Evolutionary conservation across 495 filamentous ascomycete species (phyloP), one percentile per base, ranked within the genome.

Genomic region (Antarctomyces pellizariae): DNA sequence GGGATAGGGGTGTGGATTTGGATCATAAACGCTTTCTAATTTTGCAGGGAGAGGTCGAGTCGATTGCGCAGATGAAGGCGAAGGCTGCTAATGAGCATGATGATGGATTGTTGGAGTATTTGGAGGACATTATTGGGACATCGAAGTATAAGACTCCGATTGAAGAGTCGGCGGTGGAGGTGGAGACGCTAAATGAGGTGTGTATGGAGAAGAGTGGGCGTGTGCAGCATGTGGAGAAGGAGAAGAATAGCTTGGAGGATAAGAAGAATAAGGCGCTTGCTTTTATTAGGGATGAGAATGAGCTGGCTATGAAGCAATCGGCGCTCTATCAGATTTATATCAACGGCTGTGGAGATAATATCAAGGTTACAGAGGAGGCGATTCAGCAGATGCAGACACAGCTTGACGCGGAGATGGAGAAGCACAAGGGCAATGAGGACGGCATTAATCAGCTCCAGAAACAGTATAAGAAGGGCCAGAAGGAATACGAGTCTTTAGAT

Each of bases 21-120:
- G 89, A 97, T 38, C 86, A 97, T 53, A 97, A 97, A 53, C 79
- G 86, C 18, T 97, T 97, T 47, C 50, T 97, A 22, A 97, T 97
- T 44, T 53, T 97, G 25, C 86, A 97, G 49, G 86, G 86, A 35
- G 86, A 97, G 47, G 86, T 97, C 31, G 86, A 97, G 44, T 92
- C 82, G 0, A 97, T 97, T 39, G 84, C 86, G 14, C 86, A 97
- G 52, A 97, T 97, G 86, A 97, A 95, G 48, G 63, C 86, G 1
- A 97, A 97, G 47, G 86, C 89, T 2, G 71, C 59, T 13, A 78
- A 75, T 34, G 86, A 95, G 39, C 82, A 92, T 37, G 86, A 97
- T 37, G 86, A 97, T 42, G 86, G 86, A 10, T 62, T 97, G 14
- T 57, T 97, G 13, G 86, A 97, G 46, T 97, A 97, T 38, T 67